These are phyloP conservation scores for Clohesyomyces aquaticus DNA, from an alignment of 495 filamentous ascomycete species.

Conservation along the genomic window DNA sequence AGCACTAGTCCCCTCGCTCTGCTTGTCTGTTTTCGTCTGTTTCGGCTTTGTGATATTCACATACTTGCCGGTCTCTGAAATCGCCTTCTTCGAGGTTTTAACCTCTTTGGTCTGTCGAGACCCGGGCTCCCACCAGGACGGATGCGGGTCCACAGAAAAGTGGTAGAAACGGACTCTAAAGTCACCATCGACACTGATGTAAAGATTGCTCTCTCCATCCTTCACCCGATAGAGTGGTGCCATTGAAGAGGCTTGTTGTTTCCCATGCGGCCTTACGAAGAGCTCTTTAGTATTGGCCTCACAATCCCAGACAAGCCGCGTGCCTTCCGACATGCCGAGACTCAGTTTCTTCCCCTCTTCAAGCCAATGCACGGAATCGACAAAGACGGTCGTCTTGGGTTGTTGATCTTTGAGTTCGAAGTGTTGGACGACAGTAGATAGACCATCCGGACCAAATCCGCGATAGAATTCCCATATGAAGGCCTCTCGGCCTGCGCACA, in stretches of 20 bases:
- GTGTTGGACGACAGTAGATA: slow-evolving; percentile 12
- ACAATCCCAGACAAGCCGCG: slow-evolving; percentile 25
- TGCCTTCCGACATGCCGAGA: slow-evolving; percentile 7
- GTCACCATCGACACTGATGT: slow-evolving; percentile 24
- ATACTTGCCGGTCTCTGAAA: slow-evolving; percentile 4
- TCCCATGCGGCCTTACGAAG: background rate
- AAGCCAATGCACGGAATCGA: slow-evolving; percentile 15
- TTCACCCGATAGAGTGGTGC: background rate
- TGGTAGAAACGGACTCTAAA: slow-evolving; percentile 5
- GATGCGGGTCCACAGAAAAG: background rate
- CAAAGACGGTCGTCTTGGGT: background rate
- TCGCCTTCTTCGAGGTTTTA: background rate
- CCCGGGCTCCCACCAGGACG: slow-evolving; percentile 9
- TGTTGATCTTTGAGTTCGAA: background rate
- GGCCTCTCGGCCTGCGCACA: slow-evolving; percentile 7
- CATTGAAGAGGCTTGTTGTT: background rate
- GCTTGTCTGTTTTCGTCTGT: background rate
- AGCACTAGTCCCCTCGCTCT: background rate
- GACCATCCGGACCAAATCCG: background rate
- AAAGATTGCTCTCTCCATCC: background rate
- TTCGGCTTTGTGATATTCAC: background rate
- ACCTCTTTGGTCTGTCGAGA: slow-evolving; percentile 1
- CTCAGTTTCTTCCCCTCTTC: slow-evolving; percentile 16
- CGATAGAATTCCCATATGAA: slow-evolving; percentile 22
- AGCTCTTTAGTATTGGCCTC: slow-evolving; percentile 18